Base-by-base conservation (phyloP, 306 rosid genomes). In the Herpetospermum pedunculosum region DNA sequence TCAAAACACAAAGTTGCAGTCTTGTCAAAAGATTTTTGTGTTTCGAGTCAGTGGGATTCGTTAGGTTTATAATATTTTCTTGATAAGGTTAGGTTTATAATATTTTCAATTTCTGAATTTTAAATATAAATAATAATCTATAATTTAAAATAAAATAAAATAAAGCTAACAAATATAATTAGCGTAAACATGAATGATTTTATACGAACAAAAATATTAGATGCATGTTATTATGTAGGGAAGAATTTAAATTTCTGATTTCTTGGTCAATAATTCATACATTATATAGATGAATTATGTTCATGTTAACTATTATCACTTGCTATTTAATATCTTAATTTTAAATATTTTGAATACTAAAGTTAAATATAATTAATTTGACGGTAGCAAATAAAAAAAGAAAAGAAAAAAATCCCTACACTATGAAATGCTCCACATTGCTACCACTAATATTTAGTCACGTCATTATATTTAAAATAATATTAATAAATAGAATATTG, bases 21-120 rank as follows among this genome's bases (percentile, higher is more conserved):
- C 70, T 37, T 63, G 48, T 63, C 70, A 63, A 63, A 63, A 63
- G 70, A 64, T 59, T 30, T 64, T 25, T 32, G 46, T 64, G n/a
- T 12, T 64, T 19, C 7, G 71, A 64, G 71, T 64, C 0, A 21
- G 69, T 64, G 48, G 71, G 71, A 64, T 64, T 64, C 32, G 48
- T 23, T 37, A 37, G 71, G 30, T 23, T 64, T 64, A 19, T 19
- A 38, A 37, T 21, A 11, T 21, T 38, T n/a, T 19, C n/a, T n/a
- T n/a, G n/a, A n/a, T n/a, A n/a, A n/a, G n/a, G 48, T 23, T 37
- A 37, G 71, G 30, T 23, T 64, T 64, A 19, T 19, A 38, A 37
- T 21, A 11, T 21, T 38, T n/a, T 19, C 26, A 38, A 38, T 38
- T 64, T 64, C 49, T 10, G 4, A 37, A 10, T 37, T 64, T 34